Conservation (phyloP, 108 stramenopile species). For the Pelagomonas calceolata region DNA sequence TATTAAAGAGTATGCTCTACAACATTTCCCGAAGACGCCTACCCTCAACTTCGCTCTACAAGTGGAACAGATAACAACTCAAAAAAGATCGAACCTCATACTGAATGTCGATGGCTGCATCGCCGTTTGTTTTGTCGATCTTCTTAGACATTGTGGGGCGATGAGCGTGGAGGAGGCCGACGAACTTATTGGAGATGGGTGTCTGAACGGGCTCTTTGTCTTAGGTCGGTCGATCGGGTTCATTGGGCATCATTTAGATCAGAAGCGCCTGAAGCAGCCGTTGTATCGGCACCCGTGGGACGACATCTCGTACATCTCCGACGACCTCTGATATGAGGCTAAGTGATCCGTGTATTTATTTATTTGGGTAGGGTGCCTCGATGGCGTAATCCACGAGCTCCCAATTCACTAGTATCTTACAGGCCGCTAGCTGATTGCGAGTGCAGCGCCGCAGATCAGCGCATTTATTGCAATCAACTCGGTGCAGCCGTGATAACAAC, state of each 20-base stretch:
- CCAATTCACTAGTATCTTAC: no score
- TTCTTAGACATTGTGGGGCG: slow-evolving; percentile 75
- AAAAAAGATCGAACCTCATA: slow-evolving; percentile 75
- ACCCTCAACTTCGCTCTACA: slow-evolving; percentile 73
- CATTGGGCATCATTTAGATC: slow-evolving; percentile 79
- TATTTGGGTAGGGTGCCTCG: no score
- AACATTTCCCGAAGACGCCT: slow-evolving; percentile 63
- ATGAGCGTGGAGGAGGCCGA: slow-evolving; percentile 70
- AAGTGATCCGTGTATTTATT: no score
- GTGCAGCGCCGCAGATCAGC: no score
- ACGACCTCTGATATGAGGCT: no score
- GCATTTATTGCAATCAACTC: no score
- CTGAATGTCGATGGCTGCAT: slow-evolving; percentile 87
- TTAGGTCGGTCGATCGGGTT: slow-evolving; percentile 72
- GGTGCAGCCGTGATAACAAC: no score
- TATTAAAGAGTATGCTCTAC: slow-evolving; percentile 66
- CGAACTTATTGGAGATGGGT: slow-evolving; percentile 70
- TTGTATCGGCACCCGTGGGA: slow-evolving; percentile 83
- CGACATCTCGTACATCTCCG: slow-evolving; percentile 57
- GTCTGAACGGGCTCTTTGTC: slow-evolving; percentile 78
- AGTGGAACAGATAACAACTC: slow-evolving; percentile 75
- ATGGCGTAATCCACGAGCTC: no score
- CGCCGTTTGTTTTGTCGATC: slow-evolving; percentile 79
- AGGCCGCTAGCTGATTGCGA: no score
- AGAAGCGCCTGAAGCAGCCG: slow-evolving; percentile 78